Evolutionary conservation across 2,329 filamentous ascomycete species (phyloP).

Genomic region (Myriosclerotinia duriaeana): DNA sequence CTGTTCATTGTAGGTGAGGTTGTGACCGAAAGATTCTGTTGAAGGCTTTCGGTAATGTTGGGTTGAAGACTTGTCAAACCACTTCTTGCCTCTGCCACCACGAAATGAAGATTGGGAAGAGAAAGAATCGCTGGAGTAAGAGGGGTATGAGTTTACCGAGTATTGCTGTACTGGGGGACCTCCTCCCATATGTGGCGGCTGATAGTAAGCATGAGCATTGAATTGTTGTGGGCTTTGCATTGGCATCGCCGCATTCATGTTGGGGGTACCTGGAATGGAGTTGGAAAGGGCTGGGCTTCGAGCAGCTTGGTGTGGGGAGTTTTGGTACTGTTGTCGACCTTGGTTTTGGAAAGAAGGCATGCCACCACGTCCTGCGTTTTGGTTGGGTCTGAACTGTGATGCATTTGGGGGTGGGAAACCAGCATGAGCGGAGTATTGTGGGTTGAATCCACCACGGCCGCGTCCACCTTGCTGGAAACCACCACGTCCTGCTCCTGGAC

Average conservation of each 20-base stretch:
- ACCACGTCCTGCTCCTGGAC: conserved; percentile 51
- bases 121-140: conserved; percentile 29
- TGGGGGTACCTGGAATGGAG: conserved; percentile 67
- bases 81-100: conserved; percentile 28
- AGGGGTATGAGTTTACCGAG: conserved; percentile 40
- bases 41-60: conserved; percentile 32
- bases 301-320: conserved; percentile 64
- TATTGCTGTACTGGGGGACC: conserved; percentile 52
- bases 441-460: conserved; percentile 58
- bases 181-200: conserved; percentile 41
- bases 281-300: conserved; percentile 65
- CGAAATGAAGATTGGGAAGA: conserved; percentile 24
- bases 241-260: conserved; percentile 66
- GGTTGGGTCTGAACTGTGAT: conserved; percentile 36
- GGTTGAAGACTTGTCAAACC: conserved; percentile 37
- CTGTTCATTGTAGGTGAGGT: conserved; percentile 30
- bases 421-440: conserved; percentile 50
- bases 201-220: conserved; percentile 43
- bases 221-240: conserved; percentile 56
- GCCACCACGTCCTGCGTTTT: conserved; percentile 51
- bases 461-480: conserved; percentile 55
- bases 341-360: conserved; percentile 51
- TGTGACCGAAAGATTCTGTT: conserved; percentile 36
- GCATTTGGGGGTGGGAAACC: conserved; percentile 49
- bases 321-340: conserved; percentile 52